Evolutionary conservation across 1,284 basidiomycete genomes (phyloP).

Genomic region (Ustilago tritici): DNA sequence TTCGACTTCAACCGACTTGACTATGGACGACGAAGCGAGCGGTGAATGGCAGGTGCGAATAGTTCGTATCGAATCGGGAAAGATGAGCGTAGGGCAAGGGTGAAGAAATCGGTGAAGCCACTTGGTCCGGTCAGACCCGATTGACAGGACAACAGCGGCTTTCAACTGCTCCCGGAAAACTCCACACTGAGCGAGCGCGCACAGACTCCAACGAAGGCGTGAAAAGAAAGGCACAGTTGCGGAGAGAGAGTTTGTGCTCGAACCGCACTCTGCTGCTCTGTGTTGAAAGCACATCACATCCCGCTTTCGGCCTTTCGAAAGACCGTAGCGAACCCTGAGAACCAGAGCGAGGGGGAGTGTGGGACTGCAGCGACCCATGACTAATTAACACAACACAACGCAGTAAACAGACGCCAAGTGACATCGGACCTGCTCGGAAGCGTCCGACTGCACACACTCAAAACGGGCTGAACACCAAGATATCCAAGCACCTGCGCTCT

Average conservation of each 20-base stretch:
- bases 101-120: slow-evolving; percentile 12
- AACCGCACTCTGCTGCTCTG: slow-evolving; percentile 10
- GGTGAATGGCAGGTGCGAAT: neutral
- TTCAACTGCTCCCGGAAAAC: slow-evolving; percentile 32
- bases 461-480: neutral
- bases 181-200: slow-evolving; percentile 20
- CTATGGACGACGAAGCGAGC: neutral
- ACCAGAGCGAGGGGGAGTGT: neutral
- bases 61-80: slow-evolving; percentile 14
- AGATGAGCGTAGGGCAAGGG: slow-evolving; percentile 19
- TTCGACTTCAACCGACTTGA: no score
- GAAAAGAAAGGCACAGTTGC: neutral
- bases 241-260: slow-evolving; percentile 11
- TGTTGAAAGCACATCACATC: neutral
- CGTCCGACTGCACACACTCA: neutral
- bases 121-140: slow-evolving; percentile 37
- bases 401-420: slow-evolving; percentile 7
- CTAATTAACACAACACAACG: slow-evolving; percentile 12
- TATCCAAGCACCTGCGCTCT: neutral
- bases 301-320: slow-evolving; percentile 4
- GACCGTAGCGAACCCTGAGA: slow-evolving; percentile 6
- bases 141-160: slow-evolving; percentile 19
- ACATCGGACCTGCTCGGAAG: slow-evolving; percentile 32
- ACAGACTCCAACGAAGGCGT: slow-evolving; percentile 7
- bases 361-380: slow-evolving; percentile 14